Base-by-base conservation (phyloP, 2,329 filamentous ascomycete species). In the Rhynchosporium graminicola region DNA sequence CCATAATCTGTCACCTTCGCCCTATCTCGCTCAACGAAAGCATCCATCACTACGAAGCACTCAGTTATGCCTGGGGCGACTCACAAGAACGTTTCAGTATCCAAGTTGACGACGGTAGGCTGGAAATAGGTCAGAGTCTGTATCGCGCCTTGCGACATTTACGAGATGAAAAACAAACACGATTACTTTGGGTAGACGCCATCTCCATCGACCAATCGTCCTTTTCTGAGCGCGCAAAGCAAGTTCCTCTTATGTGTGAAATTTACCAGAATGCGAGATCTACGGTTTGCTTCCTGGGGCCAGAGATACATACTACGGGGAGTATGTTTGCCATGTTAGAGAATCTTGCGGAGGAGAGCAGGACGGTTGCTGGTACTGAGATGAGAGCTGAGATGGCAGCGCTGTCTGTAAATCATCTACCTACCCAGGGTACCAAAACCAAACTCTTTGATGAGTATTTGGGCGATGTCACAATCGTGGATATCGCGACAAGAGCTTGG, bases 171-270 rank as follows among this genome's bases (percentile, higher is more conserved):
- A 3, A 59, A n/a, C 38, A 38, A 51, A 3, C 28, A 13, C 51
- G 54, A 38, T 31, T 62, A 20, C 54, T 66, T 28, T 66, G 65
- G 65, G 42, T 61, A 6, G 65, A 66, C 52, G 62, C 65, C 20
- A 61, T 67, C 15, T 65, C 68, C 55, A 68, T 72, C 12, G 57
- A 71, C 46, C 69, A 71, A 56, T 15, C 28, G n/a, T 52, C 56
- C 29, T 38, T 62, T 36, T 40, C 36, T 2, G 69, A 71, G 54
- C 60, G 63, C 5, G 60, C 54, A 12, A 43, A 42, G 6, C 69
- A 72, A 57, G 65, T 70, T 6, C 48, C 52, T 3, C 43, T 67
- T 15, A 72, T 70, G 70, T 63, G 63, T 46, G 51, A 63, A 4
- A 63, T 71, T 7, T 72, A 67, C 56, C 56, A 15, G 7, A 56